These are phyloP conservation scores for Colletotrichum lini DNA, from an alignment of 2,329 filamentous ascomycete species.

Conservation along the genomic window DNA sequence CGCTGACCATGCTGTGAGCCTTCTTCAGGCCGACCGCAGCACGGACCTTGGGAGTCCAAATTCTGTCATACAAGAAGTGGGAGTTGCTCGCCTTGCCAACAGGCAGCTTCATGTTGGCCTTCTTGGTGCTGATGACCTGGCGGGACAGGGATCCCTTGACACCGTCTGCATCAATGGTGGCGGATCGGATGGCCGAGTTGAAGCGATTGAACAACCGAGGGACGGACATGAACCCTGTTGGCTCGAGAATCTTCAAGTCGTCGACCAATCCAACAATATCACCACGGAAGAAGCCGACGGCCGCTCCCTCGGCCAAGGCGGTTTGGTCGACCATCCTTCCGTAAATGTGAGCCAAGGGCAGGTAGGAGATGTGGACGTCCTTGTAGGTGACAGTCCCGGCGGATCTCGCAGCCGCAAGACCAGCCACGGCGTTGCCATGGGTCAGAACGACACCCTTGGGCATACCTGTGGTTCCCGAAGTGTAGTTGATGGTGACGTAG, in stretches of 20 bases:
- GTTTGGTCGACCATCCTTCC: constrained; percentile 87
- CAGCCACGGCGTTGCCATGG: constrained; percentile 85
- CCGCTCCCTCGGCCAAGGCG: constrained; percentile 78
- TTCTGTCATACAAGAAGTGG: constrained; percentile 84
- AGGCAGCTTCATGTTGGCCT: constrained; percentile 81
- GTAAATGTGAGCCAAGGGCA: constrained; percentile 95
- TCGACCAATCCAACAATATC: constrained; percentile 90
- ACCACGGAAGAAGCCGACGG: constrained; percentile 94
- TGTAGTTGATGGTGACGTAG: constrained; percentile 91
- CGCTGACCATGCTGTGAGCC: constrained; percentile 82
- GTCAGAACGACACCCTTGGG: constrained; percentile 89
- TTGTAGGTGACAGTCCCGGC: constrained; percentile 63
- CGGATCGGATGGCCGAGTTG: constrained; percentile 83
- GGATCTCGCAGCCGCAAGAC: constrained; percentile 73
- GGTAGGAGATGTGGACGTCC: constrained; percentile 85
- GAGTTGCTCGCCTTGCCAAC: constrained; percentile 82
- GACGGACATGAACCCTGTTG: constrained; percentile 88
- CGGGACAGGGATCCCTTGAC: constrained; percentile 86
- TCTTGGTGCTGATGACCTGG: constrained; percentile 84
- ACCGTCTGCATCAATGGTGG: constrained; percentile 84
- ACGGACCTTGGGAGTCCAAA: constrained; percentile 92
- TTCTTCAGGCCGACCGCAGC: constrained; percentile 86
- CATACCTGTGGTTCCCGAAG: constrained; percentile 85
- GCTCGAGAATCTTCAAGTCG: constrained; percentile 88
- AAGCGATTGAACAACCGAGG: constrained; percentile 94